Evolutionary conservation across 2,329 filamentous ascomycete species (phyloP).

Genomic region (Cercospora sesami): DNA sequence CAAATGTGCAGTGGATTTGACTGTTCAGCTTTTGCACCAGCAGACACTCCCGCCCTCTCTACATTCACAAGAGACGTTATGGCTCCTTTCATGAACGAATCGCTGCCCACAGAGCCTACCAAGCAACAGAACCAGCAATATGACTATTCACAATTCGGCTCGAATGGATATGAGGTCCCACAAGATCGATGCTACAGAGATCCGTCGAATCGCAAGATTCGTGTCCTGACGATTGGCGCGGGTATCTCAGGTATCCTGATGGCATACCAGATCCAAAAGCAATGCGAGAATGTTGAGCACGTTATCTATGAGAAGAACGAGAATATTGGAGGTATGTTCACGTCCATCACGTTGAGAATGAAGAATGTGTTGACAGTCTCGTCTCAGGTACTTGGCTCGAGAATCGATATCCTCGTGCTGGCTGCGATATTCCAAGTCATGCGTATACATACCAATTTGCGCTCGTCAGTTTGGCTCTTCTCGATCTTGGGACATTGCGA

Average conservation of each 20-base stretch:
- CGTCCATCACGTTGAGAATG: neutral
- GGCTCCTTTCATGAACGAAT: neutral
- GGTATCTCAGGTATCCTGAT: slow-evolving; percentile 51
- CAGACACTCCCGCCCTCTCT: neutral
- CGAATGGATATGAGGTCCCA: slow-evolving; percentile 45
- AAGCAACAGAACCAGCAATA: slow-evolving; percentile 35
- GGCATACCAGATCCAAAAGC: slow-evolving; percentile 52
- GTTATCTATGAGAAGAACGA: slow-evolving; percentile 52
- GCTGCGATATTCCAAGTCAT: slow-evolving; percentile 49
- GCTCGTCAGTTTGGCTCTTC: neutral
- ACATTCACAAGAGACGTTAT: neutral
- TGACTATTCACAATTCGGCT: slow-evolving; percentile 48
- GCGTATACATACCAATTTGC: slow-evolving; percentile 22
- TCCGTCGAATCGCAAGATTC: slow-evolving; percentile 46
- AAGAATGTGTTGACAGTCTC: slow-evolving; percentile 12
- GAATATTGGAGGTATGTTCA: slow-evolving; percentile 36
- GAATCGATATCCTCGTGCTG: slow-evolving; percentile 42
- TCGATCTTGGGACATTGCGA: neutral
- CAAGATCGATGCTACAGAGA: slow-evolving; percentile 37
- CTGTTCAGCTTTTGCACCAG: neutral
- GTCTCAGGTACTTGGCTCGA: slow-evolving; percentile 47
- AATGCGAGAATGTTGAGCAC: slow-evolving; percentile 48
- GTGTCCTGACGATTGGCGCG: slow-evolving; percentile 51
- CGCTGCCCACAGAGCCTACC: neutral
- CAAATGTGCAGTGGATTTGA: neutral